A percentile compares a stretch with the other conserved stretches of the same genome.
Evolutionary conservation across 2,329 filamentous ascomycete genomes (phyloP).

Genomic region (Cladosporium sp.): DNA sequence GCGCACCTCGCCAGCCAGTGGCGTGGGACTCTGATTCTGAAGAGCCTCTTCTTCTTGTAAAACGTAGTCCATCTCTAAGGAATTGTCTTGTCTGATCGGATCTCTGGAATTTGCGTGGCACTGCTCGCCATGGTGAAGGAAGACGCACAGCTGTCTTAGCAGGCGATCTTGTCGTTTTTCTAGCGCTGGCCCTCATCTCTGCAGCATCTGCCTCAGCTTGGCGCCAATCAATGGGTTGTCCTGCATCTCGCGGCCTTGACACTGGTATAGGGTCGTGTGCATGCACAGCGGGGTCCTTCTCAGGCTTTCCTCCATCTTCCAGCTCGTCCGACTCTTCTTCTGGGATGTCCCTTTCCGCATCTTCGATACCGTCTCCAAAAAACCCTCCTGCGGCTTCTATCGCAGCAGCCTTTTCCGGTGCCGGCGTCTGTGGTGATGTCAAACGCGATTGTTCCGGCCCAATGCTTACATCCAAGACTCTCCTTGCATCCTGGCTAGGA

Average conservation of each 20-base stretch:
- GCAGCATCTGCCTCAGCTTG: background rate
- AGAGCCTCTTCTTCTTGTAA: constrained; percentile 35
- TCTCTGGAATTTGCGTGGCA: constrained; percentile 33
- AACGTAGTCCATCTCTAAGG: constrained; percentile 37
- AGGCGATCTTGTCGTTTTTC: constrained; percentile 1
- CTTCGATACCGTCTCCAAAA: constrained; percentile 34
- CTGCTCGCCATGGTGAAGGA: constrained; percentile 45
- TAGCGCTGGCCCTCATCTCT: background rate
- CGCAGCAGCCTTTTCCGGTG: constrained; percentile 55
- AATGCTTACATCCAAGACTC: constrained; percentile 57
- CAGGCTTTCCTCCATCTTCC: constrained; percentile 5
- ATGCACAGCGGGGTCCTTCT: background rate
- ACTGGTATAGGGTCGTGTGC: background rate
- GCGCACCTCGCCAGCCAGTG: constrained; percentile 26
- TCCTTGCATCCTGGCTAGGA: constrained; percentile 36
- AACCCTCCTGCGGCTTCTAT: constrained; percentile 48
- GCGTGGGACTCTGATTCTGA: constrained; percentile 32
- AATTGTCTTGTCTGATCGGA: constrained; percentile 34
- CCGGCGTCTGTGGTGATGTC: constrained; percentile 54
- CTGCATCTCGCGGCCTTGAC: background rate
- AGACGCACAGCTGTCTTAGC: constrained; percentile 23
- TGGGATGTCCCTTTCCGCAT: background rate
- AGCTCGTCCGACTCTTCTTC: constrained; percentile 15
- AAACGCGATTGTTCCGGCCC: constrained; percentile 53
- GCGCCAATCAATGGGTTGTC: constrained; percentile 1